These are phyloP conservation scores for Mortierella hygrophila DNA, from an alignment of 192 early-diverging fungal species.

Conservation along the genomic window DNA sequence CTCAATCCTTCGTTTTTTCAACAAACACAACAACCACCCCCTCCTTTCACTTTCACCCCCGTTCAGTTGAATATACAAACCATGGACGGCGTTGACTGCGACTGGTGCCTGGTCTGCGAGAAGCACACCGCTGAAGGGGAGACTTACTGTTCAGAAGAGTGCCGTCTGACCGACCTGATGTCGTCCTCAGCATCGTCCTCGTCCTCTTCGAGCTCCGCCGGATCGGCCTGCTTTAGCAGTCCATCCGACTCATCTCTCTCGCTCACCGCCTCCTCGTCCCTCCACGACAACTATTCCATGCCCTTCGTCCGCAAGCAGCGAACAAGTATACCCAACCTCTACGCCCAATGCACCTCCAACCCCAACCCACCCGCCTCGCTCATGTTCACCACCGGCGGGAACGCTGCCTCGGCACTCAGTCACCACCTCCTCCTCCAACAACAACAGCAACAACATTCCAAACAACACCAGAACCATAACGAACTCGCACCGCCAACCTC, in stretches of 20 bases:
- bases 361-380: constrained; percentile 44
- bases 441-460: constrained; percentile 33
- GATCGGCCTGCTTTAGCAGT: constrained; percentile 31
- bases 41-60: background rate
- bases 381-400: constrained; percentile 39
- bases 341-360: constrained; percentile 49
- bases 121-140: constrained; percentile 42
- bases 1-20: background rate
- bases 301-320: constrained; percentile 54
- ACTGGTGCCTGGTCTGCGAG: constrained; percentile 52
- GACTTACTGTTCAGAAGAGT: constrained; percentile 54
- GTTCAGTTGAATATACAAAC: background rate
- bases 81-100: constrained; percentile 57
- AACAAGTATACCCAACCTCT: constrained; percentile 49
- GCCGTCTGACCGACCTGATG: constrained; percentile 50
- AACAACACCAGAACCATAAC: constrained; percentile 8
- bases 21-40: background rate
- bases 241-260: background rate
- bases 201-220: constrained; percentile 23
- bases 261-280: background rate
- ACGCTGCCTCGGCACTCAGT: constrained; percentile 35
- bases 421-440: constrained; percentile 42
- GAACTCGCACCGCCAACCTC: constrained; percentile 11
- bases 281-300: constrained; percentile 39
- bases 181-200: constrained; percentile 51